A percentile compares a stretch with the other conserved stretches of the same genome.
These are phyloP conservation scores for Saccharum spontaneum DNA, from an alignment of 176 grass and related monocot species.

Conservation along the genomic window DNA sequence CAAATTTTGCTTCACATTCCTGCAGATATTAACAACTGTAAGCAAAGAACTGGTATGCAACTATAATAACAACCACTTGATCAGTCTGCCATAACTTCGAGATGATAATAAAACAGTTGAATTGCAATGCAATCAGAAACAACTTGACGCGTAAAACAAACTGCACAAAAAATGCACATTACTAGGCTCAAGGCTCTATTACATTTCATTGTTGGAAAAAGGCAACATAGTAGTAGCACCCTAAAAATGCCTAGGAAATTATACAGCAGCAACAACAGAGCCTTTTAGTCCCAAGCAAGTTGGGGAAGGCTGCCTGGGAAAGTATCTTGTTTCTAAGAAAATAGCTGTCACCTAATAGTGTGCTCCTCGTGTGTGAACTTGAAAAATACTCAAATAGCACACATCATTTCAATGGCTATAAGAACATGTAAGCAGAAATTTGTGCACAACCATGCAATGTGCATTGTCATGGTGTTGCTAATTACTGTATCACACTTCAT, in stretches of 20 bases:
- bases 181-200: not conserved
- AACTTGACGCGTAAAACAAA: slow-evolving; percentile 20
- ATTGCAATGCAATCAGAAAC: slow-evolving; percentile 10
- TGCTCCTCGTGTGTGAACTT: not conserved
- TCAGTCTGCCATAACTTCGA: slow-evolving; percentile 3
- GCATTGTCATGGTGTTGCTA: not conserved
- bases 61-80: not conserved
- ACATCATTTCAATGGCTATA: not conserved
- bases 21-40: slow-evolving; percentile 37
- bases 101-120: not conserved
- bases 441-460: slow-evolving; percentile 2
- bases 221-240: slow-evolving; percentile 1
- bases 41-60: not conserved
- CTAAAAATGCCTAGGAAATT: not conserved
- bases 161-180: not conserved
- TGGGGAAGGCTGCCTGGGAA: not conserved
- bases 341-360: not conserved
- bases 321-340: slow-evolving; percentile 9
- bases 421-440: not conserved
- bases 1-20: slow-evolving; percentile 87
- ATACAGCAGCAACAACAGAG: not conserved
- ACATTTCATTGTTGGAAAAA: not conserved
- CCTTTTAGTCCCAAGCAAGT: slow-evolving; percentile 2
- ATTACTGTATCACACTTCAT: not conserved
- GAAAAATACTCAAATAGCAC: not conserved